Evolutionary conservation across 805 yeast species (phyloP), one percentile per base, ranked within the genome.

Genomic region (Maudiozyma saulgeensis): DNA sequence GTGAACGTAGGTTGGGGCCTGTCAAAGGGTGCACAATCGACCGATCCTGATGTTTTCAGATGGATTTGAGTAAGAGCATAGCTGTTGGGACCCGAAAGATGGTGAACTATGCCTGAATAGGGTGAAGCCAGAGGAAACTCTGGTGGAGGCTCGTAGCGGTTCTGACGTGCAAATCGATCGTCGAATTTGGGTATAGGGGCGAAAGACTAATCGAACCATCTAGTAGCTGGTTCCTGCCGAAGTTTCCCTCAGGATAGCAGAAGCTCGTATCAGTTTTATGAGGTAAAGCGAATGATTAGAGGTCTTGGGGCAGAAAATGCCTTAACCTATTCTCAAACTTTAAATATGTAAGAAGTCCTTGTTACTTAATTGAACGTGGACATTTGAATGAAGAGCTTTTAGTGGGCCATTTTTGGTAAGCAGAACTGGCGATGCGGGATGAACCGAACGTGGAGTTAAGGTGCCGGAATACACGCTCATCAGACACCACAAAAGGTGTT

Each of bases 401-500:
- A 68, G 71, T 68, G 72, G 71, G 71, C 72, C 71, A 67, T 67
- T 67, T 68, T 67, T 68, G 72, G 72, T 68, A 68, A 66, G 72
- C 72, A 68, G 72, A 69, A 69, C 72, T 67, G 71, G 72, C 71
- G 72, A 68, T 67, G 73, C 70, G 70, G 70, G 70, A 66, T 66
- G 70, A 66, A 66, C 70, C 70, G 68, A 66, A 63, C 68, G 69
- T 56, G 59, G 64, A 63, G 69, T 66, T 64, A 63, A 66, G 64
- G 70, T 66, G 69, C 68, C 70, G 65, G 68, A 68, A 63, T 68
- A 61, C 67, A 67, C 70, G 70, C 72, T 67, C 68, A 67, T 68
- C 69, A 66, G 70, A 67, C 68, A 66, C 71, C 72, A 68, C 71
- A 68, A 68, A 66, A 67, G 71, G 72, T 68, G 71, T 68, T 68